Base-by-base conservation (phyloP, 805 yeast genomes). In the Candida maesae region DNA sequence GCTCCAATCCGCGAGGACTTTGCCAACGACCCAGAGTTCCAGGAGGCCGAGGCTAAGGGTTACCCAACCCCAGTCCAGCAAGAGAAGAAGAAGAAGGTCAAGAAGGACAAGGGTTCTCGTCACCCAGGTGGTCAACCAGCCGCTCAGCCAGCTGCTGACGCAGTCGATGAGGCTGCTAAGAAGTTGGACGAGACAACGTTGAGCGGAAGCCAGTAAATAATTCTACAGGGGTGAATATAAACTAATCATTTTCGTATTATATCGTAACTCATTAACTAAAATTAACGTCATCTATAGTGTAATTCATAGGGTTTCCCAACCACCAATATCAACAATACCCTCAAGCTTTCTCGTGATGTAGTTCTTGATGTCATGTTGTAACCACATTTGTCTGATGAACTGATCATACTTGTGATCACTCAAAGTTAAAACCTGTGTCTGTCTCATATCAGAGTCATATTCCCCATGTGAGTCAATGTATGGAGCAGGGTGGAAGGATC, bases 271-370 rank as follows among this genome's bases (percentile, higher is more conserved):
- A n/a, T n/a, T n/a, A n/a, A n/a, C n/a, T n/a, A n/a, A n/a, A n/a
- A n/a, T n/a, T n/a, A n/a, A n/a, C n/a, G n/a, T n/a, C n/a, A n/a
- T n/a, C n/a, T n/a, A n/a, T n/a, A n/a, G n/a, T n/a, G n/a, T n/a
- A n/a, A n/a, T n/a, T n/a, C 65, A 87, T 46, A 84, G 65, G 2
- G 93, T 85, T 52, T 84, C 93, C 99, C 99, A 91, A 0, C 99
- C 99, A 8, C 99, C 99, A 28, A 83, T 77, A 60, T 91, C 98
- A 25, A 82, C 63, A 7, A 74, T 76, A 29, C 82, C 78, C 52
- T 91, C 98, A 13, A 91, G 70, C 49, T 80, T 79, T 47, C 98
- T 70, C 1, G 88, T 89, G 25, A 90, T 80, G 33, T 73, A 70
- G 51, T 86, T 87, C 4, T 87, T 82, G 3, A 87, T 68, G 55